These are phyloP conservation scores for Letharia lupina DNA, from an alignment of 495 filamentous ascomycete species.

Conservation along the genomic window DNA sequence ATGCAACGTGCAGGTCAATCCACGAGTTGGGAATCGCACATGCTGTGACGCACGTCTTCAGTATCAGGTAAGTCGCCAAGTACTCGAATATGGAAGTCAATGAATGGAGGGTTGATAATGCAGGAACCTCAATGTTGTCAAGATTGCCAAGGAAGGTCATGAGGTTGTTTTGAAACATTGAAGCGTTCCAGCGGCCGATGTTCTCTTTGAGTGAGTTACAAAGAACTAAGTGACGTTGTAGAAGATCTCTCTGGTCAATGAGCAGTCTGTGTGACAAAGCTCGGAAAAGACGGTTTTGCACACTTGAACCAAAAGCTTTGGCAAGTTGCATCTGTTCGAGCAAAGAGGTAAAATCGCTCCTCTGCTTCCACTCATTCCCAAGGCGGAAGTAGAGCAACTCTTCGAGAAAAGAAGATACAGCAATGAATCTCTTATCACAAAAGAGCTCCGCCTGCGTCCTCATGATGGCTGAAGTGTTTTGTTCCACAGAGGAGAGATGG, in stretches of 20 bases:
- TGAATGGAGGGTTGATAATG: not conserved
- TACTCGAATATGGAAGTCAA: not conserved
- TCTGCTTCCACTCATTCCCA: conserved; percentile 13
- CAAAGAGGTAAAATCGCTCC: conserved; percentile 8
- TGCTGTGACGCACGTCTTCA: not conserved
- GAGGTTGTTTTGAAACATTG: not conserved
- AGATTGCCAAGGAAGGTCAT: not conserved
- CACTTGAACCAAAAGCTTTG: not conserved
- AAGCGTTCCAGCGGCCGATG: not conserved
- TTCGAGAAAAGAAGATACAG: conserved; percentile 22
- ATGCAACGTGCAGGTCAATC: not conserved
- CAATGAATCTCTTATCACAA: not conserved
- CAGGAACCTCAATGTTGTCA: not conserved
- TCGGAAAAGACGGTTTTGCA: not conserved
- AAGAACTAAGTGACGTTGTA: not conserved
- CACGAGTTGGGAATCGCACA: not conserved
- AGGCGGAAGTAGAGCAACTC: conserved; percentile 25
- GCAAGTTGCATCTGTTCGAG: conserved; percentile 20
- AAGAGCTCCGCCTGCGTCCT: not conserved
- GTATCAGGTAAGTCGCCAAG: not conserved
- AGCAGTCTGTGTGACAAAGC: not conserved
- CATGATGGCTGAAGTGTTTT: conserved; percentile 15
- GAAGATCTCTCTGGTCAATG: not conserved
- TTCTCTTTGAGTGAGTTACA: not conserved
- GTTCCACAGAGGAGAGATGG: conserved; percentile 22